phyloP scores from a whole-genome alignment of 768 basidiomycete genomes.

The Trametes meyenii region DNA sequence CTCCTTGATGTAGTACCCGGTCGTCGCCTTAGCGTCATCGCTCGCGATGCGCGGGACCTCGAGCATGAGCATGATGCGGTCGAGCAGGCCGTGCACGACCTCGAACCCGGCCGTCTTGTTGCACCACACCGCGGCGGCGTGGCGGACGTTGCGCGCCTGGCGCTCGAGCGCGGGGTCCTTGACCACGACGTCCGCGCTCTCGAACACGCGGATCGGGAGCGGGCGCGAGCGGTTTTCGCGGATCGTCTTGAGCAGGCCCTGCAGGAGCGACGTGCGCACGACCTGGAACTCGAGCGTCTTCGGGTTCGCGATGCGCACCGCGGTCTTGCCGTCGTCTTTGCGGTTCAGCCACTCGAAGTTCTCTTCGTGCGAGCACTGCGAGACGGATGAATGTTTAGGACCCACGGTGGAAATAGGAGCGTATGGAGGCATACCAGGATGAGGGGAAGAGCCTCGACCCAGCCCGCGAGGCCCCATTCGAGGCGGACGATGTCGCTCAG shows the following conservation, averaged over 20 bases:
- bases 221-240: slow-evolving; percentile 95
- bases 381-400: neutral
- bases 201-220: slow-evolving; percentile 91
- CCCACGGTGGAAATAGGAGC: neutral
- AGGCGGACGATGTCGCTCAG: slow-evolving; percentile 84
- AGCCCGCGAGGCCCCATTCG: slow-evolving; percentile 95
- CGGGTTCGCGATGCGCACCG: slow-evolving; percentile 93
- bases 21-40: slow-evolving; percentile 53
- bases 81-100: slow-evolving; percentile 91
- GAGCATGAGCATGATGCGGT: slow-evolving; percentile 94
- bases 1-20: slow-evolving; percentile 93
- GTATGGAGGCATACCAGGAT: slow-evolving; percentile 68
- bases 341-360: slow-evolving; percentile 95
- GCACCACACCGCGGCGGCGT: slow-evolving; percentile 92
- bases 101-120: slow-evolving; percentile 98
- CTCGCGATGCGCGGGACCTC: slow-evolving; percentile 81
- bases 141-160: slow-evolving; percentile 84
- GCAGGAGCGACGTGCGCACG: slow-evolving; percentile 92
- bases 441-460: slow-evolving; percentile 93
- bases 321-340: slow-evolving; percentile 75
- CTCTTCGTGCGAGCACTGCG: slow-evolving; percentile 96
- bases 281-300: slow-evolving; percentile 98
- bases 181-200: slow-evolving; percentile 90
- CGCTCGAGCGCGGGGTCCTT: slow-evolving; percentile 80
- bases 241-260: slow-evolving; percentile 94